phyloP scores from a whole-genome alignment of 2,329 filamentous ascomycete species.

The Apiospora kogelbergensis region DNA sequence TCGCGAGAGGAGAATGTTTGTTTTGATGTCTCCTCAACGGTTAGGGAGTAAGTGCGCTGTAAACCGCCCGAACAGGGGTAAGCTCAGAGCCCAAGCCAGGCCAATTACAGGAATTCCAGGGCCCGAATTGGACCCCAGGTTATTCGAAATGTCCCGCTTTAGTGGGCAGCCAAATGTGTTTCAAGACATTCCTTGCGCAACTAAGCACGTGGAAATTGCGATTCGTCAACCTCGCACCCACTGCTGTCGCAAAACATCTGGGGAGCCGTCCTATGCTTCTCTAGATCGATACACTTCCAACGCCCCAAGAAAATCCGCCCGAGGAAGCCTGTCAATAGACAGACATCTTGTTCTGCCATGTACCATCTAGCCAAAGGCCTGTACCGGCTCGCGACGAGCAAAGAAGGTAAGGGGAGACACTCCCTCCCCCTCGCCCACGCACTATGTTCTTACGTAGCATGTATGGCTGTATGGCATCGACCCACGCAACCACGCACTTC shows the following conservation, averaged over 20 bases:
- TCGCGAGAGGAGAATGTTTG: too few relatives aligned
- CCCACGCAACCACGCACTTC: background rate
- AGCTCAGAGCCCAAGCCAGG: background rate
- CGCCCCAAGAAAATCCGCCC: background rate
- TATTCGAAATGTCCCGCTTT: background rate
- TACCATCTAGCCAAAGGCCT: slow-evolving; percentile 95
- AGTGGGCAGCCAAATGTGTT: slow-evolving; percentile 1
- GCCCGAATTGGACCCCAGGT: background rate
- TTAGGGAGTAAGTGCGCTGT: background rate
- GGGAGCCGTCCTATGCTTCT: background rate
- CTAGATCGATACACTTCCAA: background rate
- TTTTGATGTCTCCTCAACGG: too few relatives aligned
- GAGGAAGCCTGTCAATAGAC: background rate
- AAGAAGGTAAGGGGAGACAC: slow-evolving; percentile 68
- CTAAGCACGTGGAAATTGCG: background rate
- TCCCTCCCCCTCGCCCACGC: background rate
- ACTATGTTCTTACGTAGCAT: slow-evolving; percentile 12
- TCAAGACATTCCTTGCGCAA: background rate
- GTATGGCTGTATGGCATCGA: background rate
- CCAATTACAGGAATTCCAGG: slow-evolving; percentile 1
- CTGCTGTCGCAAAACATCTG: background rate
- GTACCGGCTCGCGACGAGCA: slow-evolving; percentile 93
- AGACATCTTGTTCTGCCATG: slow-evolving; percentile 50
- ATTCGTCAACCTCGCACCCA: background rate
- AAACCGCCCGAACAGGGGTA: background rate